Conservation (phyloP, 805 yeast species). For the Huiozyma sinensis region DNA sequence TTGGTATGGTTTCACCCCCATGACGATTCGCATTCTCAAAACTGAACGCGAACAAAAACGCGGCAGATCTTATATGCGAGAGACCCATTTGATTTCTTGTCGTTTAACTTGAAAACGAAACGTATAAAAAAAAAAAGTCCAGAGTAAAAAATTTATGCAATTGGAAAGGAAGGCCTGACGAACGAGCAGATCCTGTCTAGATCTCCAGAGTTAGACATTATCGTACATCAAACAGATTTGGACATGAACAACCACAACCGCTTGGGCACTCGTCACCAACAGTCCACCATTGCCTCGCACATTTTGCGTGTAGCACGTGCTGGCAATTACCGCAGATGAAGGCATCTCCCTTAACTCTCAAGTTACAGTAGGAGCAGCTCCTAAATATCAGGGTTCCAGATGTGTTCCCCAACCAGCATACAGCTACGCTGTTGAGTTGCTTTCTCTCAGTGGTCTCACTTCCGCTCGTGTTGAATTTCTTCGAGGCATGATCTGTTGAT, state of each 20-base stretch:
- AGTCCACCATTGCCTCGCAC: conserved; percentile 77
- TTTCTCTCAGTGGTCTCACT: background rate
- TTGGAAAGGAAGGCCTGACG: no score
- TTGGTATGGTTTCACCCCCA: no score
- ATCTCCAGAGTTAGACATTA: background rate
- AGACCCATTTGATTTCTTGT: no score
- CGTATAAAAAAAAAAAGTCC: no score
- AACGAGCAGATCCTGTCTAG: background rate
- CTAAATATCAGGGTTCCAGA: conserved; percentile 11
- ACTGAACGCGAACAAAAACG: no score
- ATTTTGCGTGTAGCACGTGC: conserved; percentile 66
- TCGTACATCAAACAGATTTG: conserved; percentile 24
- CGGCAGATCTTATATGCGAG: no score
- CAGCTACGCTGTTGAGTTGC: conserved; percentile 5
- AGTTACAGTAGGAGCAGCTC: conserved; percentile 58
- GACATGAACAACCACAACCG: conserved; percentile 78
- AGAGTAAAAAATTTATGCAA: no score
- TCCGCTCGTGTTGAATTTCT: background rate
- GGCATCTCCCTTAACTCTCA: conserved; percentile 47
- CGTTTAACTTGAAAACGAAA: no score
- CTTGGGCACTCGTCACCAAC: conserved; percentile 54
- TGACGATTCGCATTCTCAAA: no score
- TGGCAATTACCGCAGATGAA: conserved; percentile 65
- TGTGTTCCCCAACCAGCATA: conserved; percentile 11
- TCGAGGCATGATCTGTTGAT: background rate